A percentile compares a stretch with the other conserved stretches of the same genome.
Conservation (phyloP, 2,329 filamentous ascomycete species). For the Trichoderma gracile region DNA sequence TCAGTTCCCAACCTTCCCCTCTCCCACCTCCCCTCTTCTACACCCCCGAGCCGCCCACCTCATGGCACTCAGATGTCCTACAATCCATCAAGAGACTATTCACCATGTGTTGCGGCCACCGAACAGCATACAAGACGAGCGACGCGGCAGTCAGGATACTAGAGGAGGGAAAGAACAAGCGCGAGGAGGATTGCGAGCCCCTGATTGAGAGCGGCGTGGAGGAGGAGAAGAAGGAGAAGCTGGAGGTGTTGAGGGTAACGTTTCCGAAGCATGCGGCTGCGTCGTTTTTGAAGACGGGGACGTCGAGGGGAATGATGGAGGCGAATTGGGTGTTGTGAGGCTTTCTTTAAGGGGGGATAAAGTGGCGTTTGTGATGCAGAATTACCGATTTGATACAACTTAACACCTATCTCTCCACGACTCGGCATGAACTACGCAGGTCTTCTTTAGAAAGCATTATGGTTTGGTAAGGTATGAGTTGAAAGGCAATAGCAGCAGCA, state of each 20-base stretch:
- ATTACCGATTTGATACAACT: too few species aligned
- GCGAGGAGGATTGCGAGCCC: conserved; percentile 29
- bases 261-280: conserved; percentile 45
- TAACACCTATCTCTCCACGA: too few species aligned
- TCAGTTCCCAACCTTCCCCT: background rate
- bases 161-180: conserved; percentile 7
- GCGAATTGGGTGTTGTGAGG: conserved; percentile 39
- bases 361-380: too few species aligned
- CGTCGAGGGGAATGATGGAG: conserved; percentile 42
- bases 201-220: conserved; percentile 25
- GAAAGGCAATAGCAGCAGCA: too few species aligned
- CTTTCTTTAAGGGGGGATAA: background rate
- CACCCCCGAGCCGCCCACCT: background rate
- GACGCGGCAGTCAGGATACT: conserved; percentile 2
- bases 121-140: conserved; percentile 6
- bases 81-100: conserved; percentile 26
- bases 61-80: conserved; percentile 9
- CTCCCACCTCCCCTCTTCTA: conserved; percentile 2
- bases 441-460: background rate
- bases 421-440: too few species aligned
- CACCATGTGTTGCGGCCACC: conserved; percentile 26
- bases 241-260: background rate
- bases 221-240: conserved; percentile 9
- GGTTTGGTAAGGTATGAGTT: background rate
- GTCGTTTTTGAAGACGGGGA: conserved; percentile 46